These are phyloP conservation scores for Gastrolobium villosum DNA, from an alignment of 306 rosid species.

Conservation along the genomic window DNA sequence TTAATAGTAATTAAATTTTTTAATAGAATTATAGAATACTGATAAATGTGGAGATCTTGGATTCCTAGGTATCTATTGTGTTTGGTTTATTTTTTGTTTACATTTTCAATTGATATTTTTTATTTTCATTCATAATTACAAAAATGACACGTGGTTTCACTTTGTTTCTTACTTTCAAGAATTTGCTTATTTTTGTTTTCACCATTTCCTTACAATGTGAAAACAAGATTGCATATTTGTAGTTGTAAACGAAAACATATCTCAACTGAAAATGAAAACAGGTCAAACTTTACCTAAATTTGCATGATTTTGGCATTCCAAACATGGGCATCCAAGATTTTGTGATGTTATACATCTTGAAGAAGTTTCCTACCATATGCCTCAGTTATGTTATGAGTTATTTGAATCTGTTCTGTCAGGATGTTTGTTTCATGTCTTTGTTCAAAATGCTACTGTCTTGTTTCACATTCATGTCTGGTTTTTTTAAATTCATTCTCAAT, in stretches of 20 bases:
- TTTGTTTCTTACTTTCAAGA: too few relatives aligned
- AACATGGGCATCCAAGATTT: slow-evolving; percentile 21
- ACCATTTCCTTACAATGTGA: too few relatives aligned
- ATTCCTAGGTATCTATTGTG: not conserved
- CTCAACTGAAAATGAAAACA: too few relatives aligned
- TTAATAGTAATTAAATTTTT: not conserved
- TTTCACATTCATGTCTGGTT: slow-evolving; percentile 35
- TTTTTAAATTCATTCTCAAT: slow-evolving; percentile 11
- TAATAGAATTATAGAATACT: not conserved
- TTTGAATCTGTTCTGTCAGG: slow-evolving; percentile 13
- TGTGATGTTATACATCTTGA: slow-evolving; percentile 14
- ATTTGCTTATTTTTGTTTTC: too few relatives aligned
- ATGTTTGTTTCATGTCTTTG: slow-evolving; percentile 35
- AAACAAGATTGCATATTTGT: too few relatives aligned
- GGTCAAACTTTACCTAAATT: not conserved
- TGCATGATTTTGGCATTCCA: slow-evolving; percentile 21
- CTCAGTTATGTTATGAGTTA: slow-evolving; percentile 37
- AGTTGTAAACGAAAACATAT: too few relatives aligned
- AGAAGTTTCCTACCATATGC: slow-evolving; percentile 20
- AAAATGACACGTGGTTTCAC: too few relatives aligned
- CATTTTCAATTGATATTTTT: too few relatives aligned
- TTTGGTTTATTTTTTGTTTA: too few relatives aligned
- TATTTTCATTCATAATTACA: too few relatives aligned
- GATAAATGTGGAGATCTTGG: slow-evolving; percentile 10
- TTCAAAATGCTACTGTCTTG: slow-evolving; percentile 21